Percentiles rank a stretch among this genome's conserved stretches.
Evolutionary conservation across 2,329 filamentous ascomycete genomes (phyloP).

Genomic region (Remersonia thermophila): DNA sequence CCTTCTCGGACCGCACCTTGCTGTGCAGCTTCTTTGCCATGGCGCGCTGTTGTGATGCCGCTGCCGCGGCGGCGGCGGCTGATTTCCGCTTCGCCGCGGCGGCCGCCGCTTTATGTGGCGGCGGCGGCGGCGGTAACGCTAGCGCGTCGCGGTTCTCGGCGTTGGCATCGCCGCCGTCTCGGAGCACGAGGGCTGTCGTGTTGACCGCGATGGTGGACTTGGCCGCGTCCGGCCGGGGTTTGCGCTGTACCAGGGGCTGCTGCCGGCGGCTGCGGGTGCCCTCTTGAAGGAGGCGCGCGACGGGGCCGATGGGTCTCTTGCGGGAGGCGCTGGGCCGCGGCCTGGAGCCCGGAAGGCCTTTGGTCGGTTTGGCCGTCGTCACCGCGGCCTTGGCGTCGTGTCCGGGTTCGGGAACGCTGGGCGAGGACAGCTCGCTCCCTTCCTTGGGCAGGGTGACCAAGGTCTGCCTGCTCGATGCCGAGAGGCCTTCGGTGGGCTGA

Average conservation of each 20-base stretch:
- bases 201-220: not conserved
- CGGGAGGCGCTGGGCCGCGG: not conserved
- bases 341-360: too few species aligned
- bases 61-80: too few species aligned
- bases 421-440: not conserved
- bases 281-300: conserved; percentile 9
- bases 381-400: not conserved
- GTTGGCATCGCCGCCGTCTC: not conserved
- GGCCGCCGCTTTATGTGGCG: not conserved
- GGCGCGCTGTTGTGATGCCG: too few species aligned
- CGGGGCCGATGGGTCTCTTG: conserved; percentile 2
- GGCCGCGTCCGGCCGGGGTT: not conserved
- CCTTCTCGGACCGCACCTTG: conserved; percentile 15
- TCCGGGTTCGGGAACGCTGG: too few species aligned
- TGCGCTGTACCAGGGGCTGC: not conserved
- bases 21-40: conserved; percentile 9
- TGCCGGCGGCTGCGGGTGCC: not conserved
- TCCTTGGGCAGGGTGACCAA: conserved; percentile 2
- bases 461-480: conserved; percentile 6
- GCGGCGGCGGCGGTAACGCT: not conserved
- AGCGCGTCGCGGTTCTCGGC: not conserved
- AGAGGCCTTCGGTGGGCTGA: conserved; percentile 5
- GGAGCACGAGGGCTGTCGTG: not conserved
- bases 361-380: not conserved
- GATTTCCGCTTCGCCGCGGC: not conserved